Evolutionary conservation across 768 basidiomycete genomes (phyloP).

Genomic region (Crepidotus variabilis): DNA sequence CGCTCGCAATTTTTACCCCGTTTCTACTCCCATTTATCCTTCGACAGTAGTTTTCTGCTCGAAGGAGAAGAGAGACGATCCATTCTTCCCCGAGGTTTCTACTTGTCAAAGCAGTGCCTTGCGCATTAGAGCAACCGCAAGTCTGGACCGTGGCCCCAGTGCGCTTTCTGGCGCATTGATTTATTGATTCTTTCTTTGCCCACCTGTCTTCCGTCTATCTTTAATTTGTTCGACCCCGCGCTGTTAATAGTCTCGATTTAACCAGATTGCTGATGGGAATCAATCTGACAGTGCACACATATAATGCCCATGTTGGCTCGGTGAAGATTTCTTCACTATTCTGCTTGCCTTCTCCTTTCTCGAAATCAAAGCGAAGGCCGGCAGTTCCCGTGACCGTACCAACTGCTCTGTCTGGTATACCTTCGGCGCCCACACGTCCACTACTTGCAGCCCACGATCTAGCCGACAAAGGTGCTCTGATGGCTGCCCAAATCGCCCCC

Average conservation of each 20-base stretch:
- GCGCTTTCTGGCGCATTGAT: background rate
- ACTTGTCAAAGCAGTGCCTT: background rate
- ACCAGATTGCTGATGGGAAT: background rate
- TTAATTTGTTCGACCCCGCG: background rate
- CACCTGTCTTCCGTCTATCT: background rate
- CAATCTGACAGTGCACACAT: background rate
- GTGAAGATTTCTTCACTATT: background rate
- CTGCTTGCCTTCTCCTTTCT: background rate
- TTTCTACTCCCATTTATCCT: too few species aligned
- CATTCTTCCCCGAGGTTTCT: background rate
- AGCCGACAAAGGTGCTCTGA: background rate
- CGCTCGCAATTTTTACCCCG: too few species aligned
- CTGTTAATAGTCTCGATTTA: background rate
- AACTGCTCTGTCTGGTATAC: background rate
- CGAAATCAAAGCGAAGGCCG: background rate
- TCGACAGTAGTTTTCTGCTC: too few species aligned
- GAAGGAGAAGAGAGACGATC: background rate
- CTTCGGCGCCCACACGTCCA: background rate
- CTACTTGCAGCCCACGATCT: background rate
- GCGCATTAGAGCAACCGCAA: background rate
- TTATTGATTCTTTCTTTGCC: background rate
- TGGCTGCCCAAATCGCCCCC: background rate
- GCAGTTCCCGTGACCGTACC: background rate
- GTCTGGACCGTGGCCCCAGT: background rate
- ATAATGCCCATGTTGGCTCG: background rate